Percentiles rank a stretch among this genome's conserved stretches.
Conservation (phyloP, 768 basidiomycete species). For the Boletus sp. region DNA sequence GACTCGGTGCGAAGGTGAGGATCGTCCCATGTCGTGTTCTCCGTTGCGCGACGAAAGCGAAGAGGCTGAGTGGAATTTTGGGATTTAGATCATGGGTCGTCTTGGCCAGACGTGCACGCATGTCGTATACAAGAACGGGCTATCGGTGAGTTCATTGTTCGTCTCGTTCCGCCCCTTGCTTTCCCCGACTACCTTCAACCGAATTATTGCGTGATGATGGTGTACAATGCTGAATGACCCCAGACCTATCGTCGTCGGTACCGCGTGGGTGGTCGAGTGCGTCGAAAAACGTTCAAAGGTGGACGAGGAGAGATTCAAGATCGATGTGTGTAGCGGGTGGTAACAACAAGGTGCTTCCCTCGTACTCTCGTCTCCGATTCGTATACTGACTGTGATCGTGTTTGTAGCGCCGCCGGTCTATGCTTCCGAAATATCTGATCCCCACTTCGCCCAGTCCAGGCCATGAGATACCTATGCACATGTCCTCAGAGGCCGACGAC, state of each 20-base stretch:
- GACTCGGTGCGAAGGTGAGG: slow-evolving; percentile 76
- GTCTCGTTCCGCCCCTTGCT: neutral
- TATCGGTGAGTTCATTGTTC: slow-evolving; percentile 51
- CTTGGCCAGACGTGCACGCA: slow-evolving; percentile 78
- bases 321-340: slow-evolving; percentile 63
- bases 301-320: slow-evolving; percentile 62
- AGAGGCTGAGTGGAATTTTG: neutral
- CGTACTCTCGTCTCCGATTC: neutral
- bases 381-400: neutral
- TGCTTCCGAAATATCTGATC: slow-evolving; percentile 62
- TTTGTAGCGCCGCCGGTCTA: slow-evolving; percentile 66
- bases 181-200: neutral
- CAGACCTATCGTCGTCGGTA: slow-evolving; percentile 75
- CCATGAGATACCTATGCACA: slow-evolving; percentile 6
- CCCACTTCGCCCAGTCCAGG: slow-evolving; percentile 25
- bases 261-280: slow-evolving; percentile 89
- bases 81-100: slow-evolving; percentile 55
- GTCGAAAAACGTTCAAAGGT: slow-evolving; percentile 63
- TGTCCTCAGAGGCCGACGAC: slow-evolving; percentile 28
- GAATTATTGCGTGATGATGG: neutral
- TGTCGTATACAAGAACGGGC: slow-evolving; percentile 82
- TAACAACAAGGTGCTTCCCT: slow-evolving; percentile 55
- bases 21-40: neutral
- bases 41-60: neutral
- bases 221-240: slow-evolving; percentile 60